phyloP scores from a whole-genome alignment of 164 flowering plant species.

The Euptelea pleiosperma region DNA sequence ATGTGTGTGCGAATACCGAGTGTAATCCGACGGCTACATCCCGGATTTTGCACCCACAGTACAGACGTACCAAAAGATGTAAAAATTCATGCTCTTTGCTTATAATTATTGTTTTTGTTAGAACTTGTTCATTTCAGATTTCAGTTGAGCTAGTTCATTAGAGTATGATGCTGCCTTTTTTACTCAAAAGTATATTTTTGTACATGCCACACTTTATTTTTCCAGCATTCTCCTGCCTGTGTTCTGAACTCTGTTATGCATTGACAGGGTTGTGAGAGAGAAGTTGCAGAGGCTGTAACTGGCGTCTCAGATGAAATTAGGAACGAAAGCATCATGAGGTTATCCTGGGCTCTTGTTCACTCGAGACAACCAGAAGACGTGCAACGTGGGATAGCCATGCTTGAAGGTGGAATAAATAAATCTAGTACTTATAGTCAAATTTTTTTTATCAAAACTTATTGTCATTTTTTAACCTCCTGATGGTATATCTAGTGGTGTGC shows the following conservation, averaged over 20 bases:
- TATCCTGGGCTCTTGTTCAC: slow-evolving; percentile 98
- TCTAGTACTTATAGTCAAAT: too few relatives aligned
- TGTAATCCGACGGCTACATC: too few relatives aligned
- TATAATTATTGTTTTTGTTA: too few relatives aligned
- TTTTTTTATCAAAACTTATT: neutral
- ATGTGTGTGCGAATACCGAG: too few relatives aligned
- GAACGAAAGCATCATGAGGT: slow-evolving; percentile 73
- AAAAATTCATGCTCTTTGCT: too few relatives aligned
- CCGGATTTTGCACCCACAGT: too few relatives aligned
- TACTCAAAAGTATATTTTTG: too few relatives aligned
- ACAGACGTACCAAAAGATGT: too few relatives aligned
- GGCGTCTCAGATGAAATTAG: slow-evolving; percentile 50
- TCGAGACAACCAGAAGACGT: slow-evolving; percentile 83
- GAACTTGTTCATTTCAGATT: too few relatives aligned
- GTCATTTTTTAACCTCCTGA: neutral
- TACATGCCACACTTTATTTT: too few relatives aligned
- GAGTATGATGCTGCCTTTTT: too few relatives aligned
- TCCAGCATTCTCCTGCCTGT: neutral
- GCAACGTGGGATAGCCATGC: slow-evolving; percentile 94
- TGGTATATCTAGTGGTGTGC: neutral
- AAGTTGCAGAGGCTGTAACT: slow-evolving; percentile 55
- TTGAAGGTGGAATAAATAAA: slow-evolving; percentile 58
- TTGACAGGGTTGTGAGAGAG: slow-evolving; percentile 78
- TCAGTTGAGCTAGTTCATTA: too few relatives aligned
- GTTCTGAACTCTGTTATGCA: neutral